These are phyloP conservation scores for Talaromyces proteolyticus DNA, from an alignment of 495 filamentous ascomycete species.

Conservation along the genomic window DNA sequence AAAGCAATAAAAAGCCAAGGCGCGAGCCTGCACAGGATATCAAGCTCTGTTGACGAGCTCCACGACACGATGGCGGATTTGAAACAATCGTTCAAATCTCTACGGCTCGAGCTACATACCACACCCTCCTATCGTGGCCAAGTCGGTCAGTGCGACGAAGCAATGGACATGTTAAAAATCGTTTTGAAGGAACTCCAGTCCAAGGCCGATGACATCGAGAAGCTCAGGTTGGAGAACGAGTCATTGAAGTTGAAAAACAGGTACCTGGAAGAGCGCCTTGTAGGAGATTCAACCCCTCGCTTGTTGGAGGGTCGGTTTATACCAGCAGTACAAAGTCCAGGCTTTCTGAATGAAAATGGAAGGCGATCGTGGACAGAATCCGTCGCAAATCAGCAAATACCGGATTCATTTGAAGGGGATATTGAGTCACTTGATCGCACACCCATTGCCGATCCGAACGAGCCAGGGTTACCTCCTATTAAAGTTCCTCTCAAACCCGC, in stretches of 20 bases:
- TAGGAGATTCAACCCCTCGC: slow-evolving; percentile 3
- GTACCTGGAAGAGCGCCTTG: slow-evolving; percentile 29
- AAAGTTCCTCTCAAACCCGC: slow-evolving; percentile 24
- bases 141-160: background rate
- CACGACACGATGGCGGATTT: slow-evolving; percentile 42
- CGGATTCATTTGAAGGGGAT: slow-evolving; percentile 34
- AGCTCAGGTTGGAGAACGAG: slow-evolving; percentile 38
- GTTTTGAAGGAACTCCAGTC: slow-evolving; percentile 38
- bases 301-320: slow-evolving; percentile 12
- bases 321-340: slow-evolving; percentile 32
- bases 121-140: slow-evolving; percentile 10
- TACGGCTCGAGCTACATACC: slow-evolving; percentile 36
- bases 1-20: slow-evolving; percentile 38
- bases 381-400: slow-evolving; percentile 19
- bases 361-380: slow-evolving; percentile 33
- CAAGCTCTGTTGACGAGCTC: slow-evolving; percentile 36
- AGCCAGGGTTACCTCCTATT: background rate
- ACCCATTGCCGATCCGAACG: background rate
- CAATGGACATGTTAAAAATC: slow-evolving; percentile 37
- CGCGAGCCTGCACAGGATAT: slow-evolving; percentile 37
- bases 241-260: slow-evolving; percentile 36
- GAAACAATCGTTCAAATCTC: slow-evolving; percentile 35
- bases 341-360: slow-evolving; percentile 29
- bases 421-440: slow-evolving; percentile 21
- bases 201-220: slow-evolving; percentile 42